A percentile compares a stretch with the other conserved stretches of the same genome.
Conservation (phyloP, 139 green algal genomes). For the Pleodorina starrii region DNA sequence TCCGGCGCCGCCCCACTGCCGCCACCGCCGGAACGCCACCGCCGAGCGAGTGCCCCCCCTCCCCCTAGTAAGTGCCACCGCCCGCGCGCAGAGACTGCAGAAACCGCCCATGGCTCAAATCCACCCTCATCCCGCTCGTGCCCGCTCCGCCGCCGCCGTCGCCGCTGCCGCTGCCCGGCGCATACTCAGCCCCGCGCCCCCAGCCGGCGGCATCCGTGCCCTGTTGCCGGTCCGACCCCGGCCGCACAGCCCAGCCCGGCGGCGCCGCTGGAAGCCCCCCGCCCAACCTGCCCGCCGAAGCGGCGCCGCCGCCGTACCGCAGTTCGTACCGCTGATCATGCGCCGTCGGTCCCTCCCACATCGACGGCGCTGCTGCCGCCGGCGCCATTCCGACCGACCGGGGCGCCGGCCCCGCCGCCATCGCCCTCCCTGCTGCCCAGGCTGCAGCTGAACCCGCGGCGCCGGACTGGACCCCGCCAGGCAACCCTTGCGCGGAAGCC, state of each 20-base stretch:
- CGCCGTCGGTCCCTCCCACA: too few species aligned
- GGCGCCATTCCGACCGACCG: background rate
- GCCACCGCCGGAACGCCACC: too few species aligned
- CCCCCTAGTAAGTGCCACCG: too few species aligned
- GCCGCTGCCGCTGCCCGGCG: background rate
- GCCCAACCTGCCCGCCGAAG: background rate
- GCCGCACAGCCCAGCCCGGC: background rate
- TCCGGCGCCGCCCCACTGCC: background rate
- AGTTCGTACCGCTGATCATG: too few species aligned
- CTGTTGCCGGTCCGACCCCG: background rate
- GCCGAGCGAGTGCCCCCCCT: too few species aligned
- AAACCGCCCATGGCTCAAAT: conserved; percentile 23
- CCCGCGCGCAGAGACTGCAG: background rate
- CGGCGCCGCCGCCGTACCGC: background rate
- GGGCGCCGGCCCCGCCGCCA: background rate
- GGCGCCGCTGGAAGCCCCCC: background rate
- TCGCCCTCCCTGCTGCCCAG: background rate
- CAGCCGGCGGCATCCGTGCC: background rate
- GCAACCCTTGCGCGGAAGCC: background rate
- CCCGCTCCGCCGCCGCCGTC: background rate
- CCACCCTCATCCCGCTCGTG: background rate
- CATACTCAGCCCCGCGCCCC: background rate
- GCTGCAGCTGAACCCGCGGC: background rate
- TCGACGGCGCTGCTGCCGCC: background rate
- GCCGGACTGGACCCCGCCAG: background rate